These are phyloP conservation scores for Phytophthora pseudosyringae DNA, from an alignment of 352 stramenopile genomes.

Conservation along the genomic window DNA sequence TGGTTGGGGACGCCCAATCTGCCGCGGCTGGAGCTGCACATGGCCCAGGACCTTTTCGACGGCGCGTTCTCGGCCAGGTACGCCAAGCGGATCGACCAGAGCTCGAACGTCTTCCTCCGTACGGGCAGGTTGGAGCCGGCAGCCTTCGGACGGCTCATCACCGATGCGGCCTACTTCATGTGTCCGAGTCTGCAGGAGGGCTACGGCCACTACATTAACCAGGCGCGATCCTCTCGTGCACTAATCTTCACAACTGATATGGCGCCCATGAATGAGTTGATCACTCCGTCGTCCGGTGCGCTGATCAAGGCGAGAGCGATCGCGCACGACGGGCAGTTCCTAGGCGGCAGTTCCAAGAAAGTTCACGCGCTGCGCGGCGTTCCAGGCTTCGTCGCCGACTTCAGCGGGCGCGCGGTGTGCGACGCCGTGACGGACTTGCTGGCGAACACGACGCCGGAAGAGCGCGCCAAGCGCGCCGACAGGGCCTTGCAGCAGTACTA, in stretches of 20 bases:
- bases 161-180: conserved; percentile 51
- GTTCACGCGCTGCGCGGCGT: conserved; percentile 42
- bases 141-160: conserved; percentile 49
- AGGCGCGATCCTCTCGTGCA: conserved; percentile 51
- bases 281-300: conserved; percentile 48
- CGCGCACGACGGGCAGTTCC: conserved; percentile 38
- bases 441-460: conserved; percentile 30
- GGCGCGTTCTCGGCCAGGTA: conserved; percentile 35
- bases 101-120: conserved; percentile 40
- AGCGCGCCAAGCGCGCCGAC: conserved; percentile 40
- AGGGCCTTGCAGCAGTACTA: conserved; percentile 64
- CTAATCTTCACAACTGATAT: conserved; percentile 63
- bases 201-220: conserved; percentile 76
- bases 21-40: conserved; percentile 43
- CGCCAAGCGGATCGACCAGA: conserved; percentile 28
- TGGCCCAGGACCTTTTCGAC: conserved; percentile 45
- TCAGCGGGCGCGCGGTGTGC: conserved; percentile 49
- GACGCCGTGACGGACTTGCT: conserved; percentile 48
- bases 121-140: conserved; percentile 39
- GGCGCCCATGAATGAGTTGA: conserved; percentile 66
- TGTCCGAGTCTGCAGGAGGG: conserved; percentile 60
- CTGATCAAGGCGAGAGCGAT: conserved; percentile 36
- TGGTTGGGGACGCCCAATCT: conserved; percentile 43
- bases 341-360: conserved; percentile 41
- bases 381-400: conserved; percentile 48